A percentile compares a stretch with the other conserved stretches of the same genome.
These are phyloP conservation scores for Komagataella ulmi DNA, from an alignment of 805 yeast genomes.

Conservation along the genomic window DNA sequence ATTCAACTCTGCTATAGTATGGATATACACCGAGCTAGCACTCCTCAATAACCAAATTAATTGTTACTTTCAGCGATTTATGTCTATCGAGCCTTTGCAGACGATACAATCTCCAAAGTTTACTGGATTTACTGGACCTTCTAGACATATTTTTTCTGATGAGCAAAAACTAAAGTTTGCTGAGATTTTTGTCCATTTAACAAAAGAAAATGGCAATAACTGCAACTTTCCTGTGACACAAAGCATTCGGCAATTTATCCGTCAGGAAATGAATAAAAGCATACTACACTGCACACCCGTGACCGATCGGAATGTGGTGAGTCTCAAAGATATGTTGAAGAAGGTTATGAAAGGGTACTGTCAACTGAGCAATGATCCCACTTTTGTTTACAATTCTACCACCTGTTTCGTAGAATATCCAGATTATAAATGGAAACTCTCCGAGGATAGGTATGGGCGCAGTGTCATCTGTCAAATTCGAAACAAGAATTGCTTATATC, in stretches of 20 bases:
- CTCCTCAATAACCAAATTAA: neutral
- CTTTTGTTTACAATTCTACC: neutral
- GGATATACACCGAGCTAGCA: neutral
- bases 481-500: neutral
- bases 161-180: neutral
- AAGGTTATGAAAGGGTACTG: neutral
- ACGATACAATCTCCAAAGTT: neutral
- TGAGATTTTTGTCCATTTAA: neutral
- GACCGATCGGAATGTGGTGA: neutral
- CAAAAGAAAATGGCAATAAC: neutral
- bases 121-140: neutral
- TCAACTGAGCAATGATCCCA: neutral
- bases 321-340: neutral
- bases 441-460: neutral
- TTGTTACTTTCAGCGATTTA: neutral
- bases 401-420: neutral
- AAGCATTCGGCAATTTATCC: neutral
- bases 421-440: neutral
- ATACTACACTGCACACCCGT: neutral
- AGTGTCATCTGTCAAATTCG: neutral
- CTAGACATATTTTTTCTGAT: neutral
- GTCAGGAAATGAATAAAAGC: neutral
- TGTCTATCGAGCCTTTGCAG: neutral
- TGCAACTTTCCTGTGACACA: neutral
- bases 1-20: neutral